phyloP scores from a whole-genome alignment of 2,329 filamentous ascomycete genomes.

The Penicillium crustosum region DNA sequence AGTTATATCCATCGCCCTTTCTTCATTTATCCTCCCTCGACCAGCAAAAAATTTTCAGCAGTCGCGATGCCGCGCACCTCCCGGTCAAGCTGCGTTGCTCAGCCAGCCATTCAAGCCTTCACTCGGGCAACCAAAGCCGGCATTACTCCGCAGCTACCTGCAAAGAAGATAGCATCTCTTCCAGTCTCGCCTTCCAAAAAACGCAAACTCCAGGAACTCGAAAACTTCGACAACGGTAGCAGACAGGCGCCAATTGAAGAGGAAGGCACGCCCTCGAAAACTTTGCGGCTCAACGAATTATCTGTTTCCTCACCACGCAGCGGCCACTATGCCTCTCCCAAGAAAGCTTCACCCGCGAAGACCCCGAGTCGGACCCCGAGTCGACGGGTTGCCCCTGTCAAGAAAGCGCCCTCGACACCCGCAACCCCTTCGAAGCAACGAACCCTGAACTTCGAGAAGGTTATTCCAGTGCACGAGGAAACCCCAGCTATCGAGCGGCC shows the following conservation, averaged over 20 bases:
- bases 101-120: constrained; percentile 47
- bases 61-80: constrained; percentile 34
- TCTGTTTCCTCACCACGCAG: constrained; percentile 36
- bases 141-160: constrained; percentile 28
- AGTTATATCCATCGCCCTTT: constrained; percentile 15
- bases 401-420: constrained; percentile 19
- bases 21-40: constrained; percentile 4
- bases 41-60: constrained; percentile 20
- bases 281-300: constrained; percentile 34
- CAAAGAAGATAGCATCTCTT: constrained; percentile 34
- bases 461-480: constrained; percentile 10
- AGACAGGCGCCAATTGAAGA: constrained; percentile 15
- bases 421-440: constrained; percentile 31
- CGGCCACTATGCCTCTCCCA: constrained; percentile 28
- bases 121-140: constrained; percentile 47
- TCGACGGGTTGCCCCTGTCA: constrained; percentile 51
- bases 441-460: constrained; percentile 21
- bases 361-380: constrained; percentile 26
- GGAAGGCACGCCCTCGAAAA: constrained; percentile 35
- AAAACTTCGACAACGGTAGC: constrained; percentile 32
- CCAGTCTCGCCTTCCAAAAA: constrained; percentile 42
- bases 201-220: constrained; percentile 38
- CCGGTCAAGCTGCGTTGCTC: constrained; percentile 32
- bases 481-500: constrained; percentile 30
- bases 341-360: constrained; percentile 9